Evolutionary conservation across 257 asterid species (phyloP).

Genomic region (Solanum boliviense): DNA sequence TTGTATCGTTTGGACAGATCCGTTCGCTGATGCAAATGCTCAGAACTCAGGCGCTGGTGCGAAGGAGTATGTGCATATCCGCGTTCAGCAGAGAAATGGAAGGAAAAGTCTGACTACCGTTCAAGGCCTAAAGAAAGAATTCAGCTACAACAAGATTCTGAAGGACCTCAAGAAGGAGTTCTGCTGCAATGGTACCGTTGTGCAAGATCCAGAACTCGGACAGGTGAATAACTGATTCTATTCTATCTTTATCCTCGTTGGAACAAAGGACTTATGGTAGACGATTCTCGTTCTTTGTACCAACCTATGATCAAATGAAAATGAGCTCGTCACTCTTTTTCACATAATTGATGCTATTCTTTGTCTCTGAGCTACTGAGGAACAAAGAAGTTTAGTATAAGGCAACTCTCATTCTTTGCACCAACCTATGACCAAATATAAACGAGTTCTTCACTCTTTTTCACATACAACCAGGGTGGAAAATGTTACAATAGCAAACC

Average conservation of each 20-base stretch:
- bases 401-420: background rate
- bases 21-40: slow-evolving; percentile 7
- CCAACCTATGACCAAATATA: background rate
- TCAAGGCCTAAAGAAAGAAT: slow-evolving; percentile 7
- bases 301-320: background rate
- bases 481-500: background rate
- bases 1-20: background rate
- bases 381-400: background rate
- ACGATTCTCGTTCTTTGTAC: background rate
- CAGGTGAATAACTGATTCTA: background rate
- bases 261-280: background rate
- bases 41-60: slow-evolving; percentile 8
- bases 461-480: background rate
- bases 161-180: background rate
- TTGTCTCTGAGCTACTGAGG: background rate
- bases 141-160: slow-evolving; percentile 1
- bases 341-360: background rate
- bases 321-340: background rate
- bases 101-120: slow-evolving; percentile 8
- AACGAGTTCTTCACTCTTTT: background rate
- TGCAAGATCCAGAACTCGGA: slow-evolving; percentile 2
- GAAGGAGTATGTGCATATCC: slow-evolving; percentile 9
- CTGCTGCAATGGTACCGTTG: slow-evolving; percentile 3
- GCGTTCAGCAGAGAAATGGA: slow-evolving; percentile 7
- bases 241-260: background rate